Evolutionary conservation across 306 rosid genomes (phyloP), one percentile per base, ranked within the genome.

Genomic region (Argentina anserina): DNA sequence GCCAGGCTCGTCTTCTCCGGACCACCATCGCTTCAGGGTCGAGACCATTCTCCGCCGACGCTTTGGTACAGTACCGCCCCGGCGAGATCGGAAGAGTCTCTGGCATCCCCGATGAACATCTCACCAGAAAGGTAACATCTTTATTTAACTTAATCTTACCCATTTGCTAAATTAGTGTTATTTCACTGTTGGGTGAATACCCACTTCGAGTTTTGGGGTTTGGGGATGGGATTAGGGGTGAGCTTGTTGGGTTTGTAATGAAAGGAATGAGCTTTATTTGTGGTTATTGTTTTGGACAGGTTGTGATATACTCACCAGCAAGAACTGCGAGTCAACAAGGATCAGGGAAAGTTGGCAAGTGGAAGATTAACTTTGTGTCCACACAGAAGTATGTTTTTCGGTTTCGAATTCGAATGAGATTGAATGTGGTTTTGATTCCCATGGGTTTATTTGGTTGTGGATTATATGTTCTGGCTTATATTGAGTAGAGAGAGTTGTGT

Each of bases 271-370:
- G n/a, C 15, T 72, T 20, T 46, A 23, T 21, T 52, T 23, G 6
- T 55, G 4, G 65, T 26, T 53, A 23, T 9, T 40, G 26, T 17
- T 61, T 29, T 39, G 33, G 76, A 70, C 84, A 94, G 99, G 97
- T 94, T 84, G 86, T 91, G 56, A 91, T 94, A 77, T 90, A 81
- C 95, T 88, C 97, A 21, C 99, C 99, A 42, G 97, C 99, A 65
- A 90, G 99, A 86, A 88, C 97, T 73, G 99, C 99, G 15, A 61
- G 88, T 50, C 99, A 94, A 59, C 99, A 94, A 89, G 99, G 99
- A 82, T 94, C 99, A 21, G 99, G 99, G 75, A 94, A 91, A 70
- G 81, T 90, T 81, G 99, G 99, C 70, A 84, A 53, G 76, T 94
- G 99, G 99, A 94, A 86, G 85, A 90, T 94, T 90, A 91, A 94